A percentile compares a stretch with the other conserved stretches of the same genome.
Evolutionary conservation across 83 land plant species (phyloP).

Genomic region (Picea mariana): DNA sequence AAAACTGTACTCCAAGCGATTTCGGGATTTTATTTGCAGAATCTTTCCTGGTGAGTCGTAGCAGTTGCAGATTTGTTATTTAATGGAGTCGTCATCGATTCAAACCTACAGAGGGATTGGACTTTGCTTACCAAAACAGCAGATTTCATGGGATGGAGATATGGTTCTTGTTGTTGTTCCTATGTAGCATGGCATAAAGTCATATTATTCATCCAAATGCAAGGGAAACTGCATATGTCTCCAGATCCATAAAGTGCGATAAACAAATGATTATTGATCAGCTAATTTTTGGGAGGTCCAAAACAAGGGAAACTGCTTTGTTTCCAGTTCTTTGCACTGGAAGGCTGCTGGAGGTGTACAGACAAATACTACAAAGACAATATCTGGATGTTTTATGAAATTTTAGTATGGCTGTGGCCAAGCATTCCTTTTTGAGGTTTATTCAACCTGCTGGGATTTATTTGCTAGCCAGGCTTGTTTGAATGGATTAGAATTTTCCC

Average conservation of each 20-base stretch:
- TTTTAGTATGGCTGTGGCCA: not conserved
- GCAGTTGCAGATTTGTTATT: not conserved
- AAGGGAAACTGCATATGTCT: not conserved
- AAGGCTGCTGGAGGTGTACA: not conserved
- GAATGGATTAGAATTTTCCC: slow-evolving; percentile 2
- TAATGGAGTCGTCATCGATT: too few species aligned
- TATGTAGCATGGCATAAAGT: not conserved
- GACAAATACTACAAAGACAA: not conserved
- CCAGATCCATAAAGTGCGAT: not conserved
- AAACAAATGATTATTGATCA: not conserved
- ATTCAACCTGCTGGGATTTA: not conserved
- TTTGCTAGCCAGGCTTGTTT: not conserved
- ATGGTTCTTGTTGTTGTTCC: not conserved
- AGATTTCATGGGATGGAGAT: too few species aligned
- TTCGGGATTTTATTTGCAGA: slow-evolving; percentile 74
- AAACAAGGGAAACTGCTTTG: not conserved
- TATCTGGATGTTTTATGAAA: not conserved
- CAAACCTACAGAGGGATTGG: not conserved
- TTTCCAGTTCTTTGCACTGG: not conserved
- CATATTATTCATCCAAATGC: not conserved
- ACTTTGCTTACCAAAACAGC: not conserved
- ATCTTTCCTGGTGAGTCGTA: slow-evolving; percentile 56
- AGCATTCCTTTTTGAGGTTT: slow-evolving; percentile 7
- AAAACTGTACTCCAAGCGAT: slow-evolving; percentile 74
- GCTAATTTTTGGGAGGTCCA: not conserved